phyloP scores from a whole-genome alignment of 2,329 filamentous ascomycete species.

The Scorias spongiosa region DNA sequence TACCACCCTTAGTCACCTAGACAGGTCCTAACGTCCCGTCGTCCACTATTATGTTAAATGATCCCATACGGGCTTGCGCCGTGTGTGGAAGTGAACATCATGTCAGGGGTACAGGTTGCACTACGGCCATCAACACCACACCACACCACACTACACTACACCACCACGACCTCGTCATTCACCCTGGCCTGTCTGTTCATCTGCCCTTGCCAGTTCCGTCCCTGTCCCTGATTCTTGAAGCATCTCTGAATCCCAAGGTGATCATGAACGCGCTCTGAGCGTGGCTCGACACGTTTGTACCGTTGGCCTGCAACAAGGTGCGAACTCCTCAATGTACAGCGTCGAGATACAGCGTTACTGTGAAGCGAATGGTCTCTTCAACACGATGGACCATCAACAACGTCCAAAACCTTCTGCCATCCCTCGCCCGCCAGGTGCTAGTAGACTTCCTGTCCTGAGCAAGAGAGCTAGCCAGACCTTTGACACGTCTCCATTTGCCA shows the following conservation, averaged over 20 bases:
- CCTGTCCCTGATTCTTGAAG: neutral
- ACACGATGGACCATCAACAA: neutral
- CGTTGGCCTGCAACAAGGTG: neutral
- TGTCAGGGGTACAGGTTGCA: too few species aligned
- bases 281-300: neutral
- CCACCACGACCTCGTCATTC: too few species aligned
- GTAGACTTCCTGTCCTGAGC: conserved; percentile 8
- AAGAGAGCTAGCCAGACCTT: conserved; percentile 5
- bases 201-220: neutral
- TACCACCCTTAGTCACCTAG: too few species aligned
- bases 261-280: neutral
- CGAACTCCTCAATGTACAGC: neutral
- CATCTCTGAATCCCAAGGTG: neutral
- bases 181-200: too few species aligned
- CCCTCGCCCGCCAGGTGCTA: conserved; percentile 3
- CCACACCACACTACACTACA: too few species aligned
- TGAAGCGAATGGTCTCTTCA: neutral
- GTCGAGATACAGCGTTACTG: neutral
- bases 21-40: too few species aligned
- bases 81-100: too few species aligned
- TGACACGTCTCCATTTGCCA: neutral
- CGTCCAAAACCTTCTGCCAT: conserved; percentile 6
- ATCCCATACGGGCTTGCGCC: too few species aligned
- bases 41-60: too few species aligned
- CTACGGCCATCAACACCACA: too few species aligned